These are phyloP conservation scores for Geoglossum cookeanum DNA, from an alignment of 2,329 filamentous ascomycete species.

Conservation along the genomic window DNA sequence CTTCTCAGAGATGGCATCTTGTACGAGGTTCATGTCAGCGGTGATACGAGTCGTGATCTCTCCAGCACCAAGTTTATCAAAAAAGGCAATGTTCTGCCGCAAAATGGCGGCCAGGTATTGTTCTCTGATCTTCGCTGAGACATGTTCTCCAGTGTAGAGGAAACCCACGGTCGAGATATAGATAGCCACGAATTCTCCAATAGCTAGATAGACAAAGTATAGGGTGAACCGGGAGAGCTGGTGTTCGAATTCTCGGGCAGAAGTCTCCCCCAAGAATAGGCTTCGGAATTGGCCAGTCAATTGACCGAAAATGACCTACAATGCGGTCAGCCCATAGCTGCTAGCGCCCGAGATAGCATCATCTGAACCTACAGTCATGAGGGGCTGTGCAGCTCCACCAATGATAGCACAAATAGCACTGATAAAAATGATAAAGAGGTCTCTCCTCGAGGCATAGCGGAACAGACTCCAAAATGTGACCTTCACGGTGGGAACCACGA, in stretches of 20 bases:
- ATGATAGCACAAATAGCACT: constrained; percentile 46
- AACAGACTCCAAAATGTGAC: constrained; percentile 47
- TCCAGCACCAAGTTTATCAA: constrained; percentile 80
- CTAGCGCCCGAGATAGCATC: neutral
- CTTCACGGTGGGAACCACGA: constrained; percentile 43
- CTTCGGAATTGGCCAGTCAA: constrained; percentile 52
- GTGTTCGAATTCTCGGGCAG: constrained; percentile 36
- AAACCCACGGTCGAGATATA: constrained; percentile 76
- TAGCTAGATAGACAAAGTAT: constrained; percentile 71
- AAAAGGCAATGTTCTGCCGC: constrained; percentile 78
- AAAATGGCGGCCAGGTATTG: constrained; percentile 71
- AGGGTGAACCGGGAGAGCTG: constrained; percentile 46
- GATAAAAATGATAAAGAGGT: constrained; percentile 43
- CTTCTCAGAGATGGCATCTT: constrained; percentile 87
- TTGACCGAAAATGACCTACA: constrained; percentile 48
- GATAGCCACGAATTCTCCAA: constrained; percentile 58
- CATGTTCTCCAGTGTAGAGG: constrained; percentile 70
- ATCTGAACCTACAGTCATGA: constrained; percentile 45
- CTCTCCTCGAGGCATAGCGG: constrained; percentile 48
- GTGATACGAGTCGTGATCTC: constrained; percentile 92
- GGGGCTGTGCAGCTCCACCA: constrained; percentile 54
- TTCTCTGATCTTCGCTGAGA: constrained; percentile 59
- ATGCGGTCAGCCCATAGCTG: neutral
- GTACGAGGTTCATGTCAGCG: constrained; percentile 79
- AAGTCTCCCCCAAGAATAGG: constrained; percentile 33